phyloP scores from a whole-genome alignment of 2,329 filamentous ascomycete genomes.

The Talaromyces sp. region DNA sequence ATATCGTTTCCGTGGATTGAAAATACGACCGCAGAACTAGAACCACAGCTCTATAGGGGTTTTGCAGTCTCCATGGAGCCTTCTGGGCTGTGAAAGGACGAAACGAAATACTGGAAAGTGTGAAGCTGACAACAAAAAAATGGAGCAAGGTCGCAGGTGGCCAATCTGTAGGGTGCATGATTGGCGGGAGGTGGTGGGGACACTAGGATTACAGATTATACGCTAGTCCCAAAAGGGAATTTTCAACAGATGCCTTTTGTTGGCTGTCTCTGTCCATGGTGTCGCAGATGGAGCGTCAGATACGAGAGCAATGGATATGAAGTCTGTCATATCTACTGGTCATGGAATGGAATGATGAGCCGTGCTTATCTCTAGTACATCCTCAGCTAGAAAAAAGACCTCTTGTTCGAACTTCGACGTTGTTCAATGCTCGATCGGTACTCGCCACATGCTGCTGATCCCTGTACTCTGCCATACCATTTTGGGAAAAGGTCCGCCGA shows the following conservation, averaged over 20 bases:
- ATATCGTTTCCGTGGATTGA: neutral
- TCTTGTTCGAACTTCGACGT: neutral
- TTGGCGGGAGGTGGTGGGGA: conserved; percentile 1
- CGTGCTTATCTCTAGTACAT: neutral
- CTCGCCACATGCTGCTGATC: neutral
- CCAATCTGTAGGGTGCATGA: neutral
- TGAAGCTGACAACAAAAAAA: conserved; percentile 1
- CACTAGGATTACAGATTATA: neutral
- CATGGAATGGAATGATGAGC: neutral
- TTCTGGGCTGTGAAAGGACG: neutral
- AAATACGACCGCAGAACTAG: neutral
- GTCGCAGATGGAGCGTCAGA: neutral
- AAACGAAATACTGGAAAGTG: neutral
- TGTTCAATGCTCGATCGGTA: neutral
- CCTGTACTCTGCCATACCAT: neutral
- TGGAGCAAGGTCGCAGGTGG: neutral
- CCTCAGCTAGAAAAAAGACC: neutral
- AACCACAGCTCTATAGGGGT: neutral
- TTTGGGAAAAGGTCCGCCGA: neutral
- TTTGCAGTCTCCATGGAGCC: neutral
- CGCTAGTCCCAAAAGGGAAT: conserved; percentile 6
- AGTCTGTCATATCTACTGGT: neutral
- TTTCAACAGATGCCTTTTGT: conserved; percentile 9
- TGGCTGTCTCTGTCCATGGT: neutral
- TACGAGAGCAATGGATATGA: neutral